Percentiles rank a stretch among this genome's conserved stretches.
phyloP scores from a whole-genome alignment of 2,329 filamentous ascomycete genomes.

The Pseudogymnoascus verrucosus region DNA sequence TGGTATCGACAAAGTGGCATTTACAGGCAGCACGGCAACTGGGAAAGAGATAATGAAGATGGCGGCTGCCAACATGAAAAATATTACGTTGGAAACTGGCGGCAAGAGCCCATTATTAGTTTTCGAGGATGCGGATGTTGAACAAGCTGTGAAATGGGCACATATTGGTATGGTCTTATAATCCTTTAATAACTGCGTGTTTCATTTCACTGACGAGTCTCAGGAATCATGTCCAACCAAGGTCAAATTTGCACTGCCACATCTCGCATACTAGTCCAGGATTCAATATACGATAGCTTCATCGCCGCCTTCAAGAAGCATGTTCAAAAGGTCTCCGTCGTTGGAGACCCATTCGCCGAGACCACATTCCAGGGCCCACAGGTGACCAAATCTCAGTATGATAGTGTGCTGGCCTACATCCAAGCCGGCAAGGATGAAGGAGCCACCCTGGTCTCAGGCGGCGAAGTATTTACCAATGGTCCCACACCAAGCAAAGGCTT shows the following conservation, averaged over 20 bases:
- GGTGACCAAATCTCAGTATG: conserved; percentile 62
- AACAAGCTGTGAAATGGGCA: conserved; percentile 55
- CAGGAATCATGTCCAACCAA: conserved; percentile 34
- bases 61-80: conserved; percentile 55
- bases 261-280: conserved; percentile 62
- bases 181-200: neutral
- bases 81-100: conserved; percentile 55
- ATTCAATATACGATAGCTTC: conserved; percentile 63
- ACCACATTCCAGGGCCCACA: conserved; percentile 66
- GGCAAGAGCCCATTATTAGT: conserved; percentile 57
- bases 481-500: conserved; percentile 55
- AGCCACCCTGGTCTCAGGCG: conserved; percentile 56
- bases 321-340: conserved; percentile 48
- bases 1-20: conserved; percentile 59
- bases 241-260: conserved; percentile 47
- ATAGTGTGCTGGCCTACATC: conserved; percentile 62
- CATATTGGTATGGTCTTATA: conserved; percentile 34
- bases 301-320: conserved; percentile 57
- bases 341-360: conserved; percentile 58
- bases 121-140: conserved; percentile 53
- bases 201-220: neutral
- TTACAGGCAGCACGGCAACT: conserved; percentile 56
- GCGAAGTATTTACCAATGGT: conserved; percentile 33
- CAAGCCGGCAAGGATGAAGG: conserved; percentile 57
- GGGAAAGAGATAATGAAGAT: conserved; percentile 58